phyloP scores from a whole-genome alignment of 1,284 basidiomycete species.

The Sanghuangporus baumii region DNA sequence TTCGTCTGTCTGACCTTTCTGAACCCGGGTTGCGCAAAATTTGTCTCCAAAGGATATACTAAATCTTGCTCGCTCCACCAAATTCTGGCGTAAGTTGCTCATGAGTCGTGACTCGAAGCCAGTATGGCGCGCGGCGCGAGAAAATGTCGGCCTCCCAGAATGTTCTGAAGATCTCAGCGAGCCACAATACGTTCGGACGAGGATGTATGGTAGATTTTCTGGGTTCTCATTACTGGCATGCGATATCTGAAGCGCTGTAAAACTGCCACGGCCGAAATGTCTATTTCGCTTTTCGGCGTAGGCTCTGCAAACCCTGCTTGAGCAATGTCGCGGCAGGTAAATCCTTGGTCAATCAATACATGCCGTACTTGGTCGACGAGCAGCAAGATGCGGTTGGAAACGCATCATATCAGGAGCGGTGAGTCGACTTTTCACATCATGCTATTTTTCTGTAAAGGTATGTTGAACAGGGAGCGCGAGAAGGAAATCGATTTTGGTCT shows the following conservation, averaged over 20 bases:
- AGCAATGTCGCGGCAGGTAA: neutral
- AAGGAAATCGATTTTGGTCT: neutral
- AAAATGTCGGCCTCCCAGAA: constrained; percentile 23
- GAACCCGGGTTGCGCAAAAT: neutral
- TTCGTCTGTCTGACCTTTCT: neutral
- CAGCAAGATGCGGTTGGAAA: neutral
- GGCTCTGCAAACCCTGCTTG: neutral
- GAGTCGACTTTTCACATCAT: no score
- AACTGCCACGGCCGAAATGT: neutral
- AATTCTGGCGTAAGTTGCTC: constrained; percentile 11
- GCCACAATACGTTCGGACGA: constrained; percentile 26
- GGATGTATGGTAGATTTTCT: constrained; percentile 24
- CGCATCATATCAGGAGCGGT: no score
- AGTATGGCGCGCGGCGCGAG: constrained; percentile 18
- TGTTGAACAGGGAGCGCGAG: neutral
- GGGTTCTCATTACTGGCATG: neutral
- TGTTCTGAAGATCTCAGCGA: constrained; percentile 32
- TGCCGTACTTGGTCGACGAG: neutral
- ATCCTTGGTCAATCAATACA: neutral
- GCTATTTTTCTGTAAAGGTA: neutral
- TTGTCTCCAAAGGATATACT: constrained; percentile 19
- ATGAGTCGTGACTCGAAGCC: constrained; percentile 17
- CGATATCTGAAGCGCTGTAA: neutral
- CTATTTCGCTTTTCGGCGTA: neutral
- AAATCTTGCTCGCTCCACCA: constrained; percentile 18